Conservation (phyloP, 108 stramenopile genomes). For the Parmales sp. region DNA sequence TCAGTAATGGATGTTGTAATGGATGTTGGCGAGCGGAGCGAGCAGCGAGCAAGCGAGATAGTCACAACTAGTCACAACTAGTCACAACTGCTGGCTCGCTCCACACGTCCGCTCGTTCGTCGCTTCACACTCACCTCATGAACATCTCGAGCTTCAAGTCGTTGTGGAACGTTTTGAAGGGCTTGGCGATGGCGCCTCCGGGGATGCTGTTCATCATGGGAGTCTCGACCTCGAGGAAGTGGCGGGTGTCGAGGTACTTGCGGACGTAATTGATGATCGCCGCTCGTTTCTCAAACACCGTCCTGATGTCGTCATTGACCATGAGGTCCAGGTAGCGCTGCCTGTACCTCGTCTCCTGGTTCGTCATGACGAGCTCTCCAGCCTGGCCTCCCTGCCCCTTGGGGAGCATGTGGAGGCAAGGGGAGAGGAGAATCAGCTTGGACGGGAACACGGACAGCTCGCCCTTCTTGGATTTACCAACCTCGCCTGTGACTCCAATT, state of each 20-base stretch:
- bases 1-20: neutral
- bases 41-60: too few species aligned
- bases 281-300: constrained; percentile 75
- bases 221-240: constrained; percentile 98
- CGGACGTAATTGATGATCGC: constrained; percentile 86
- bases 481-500: constrained; percentile 65
- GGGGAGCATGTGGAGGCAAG: constrained; percentile 98
- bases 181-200: constrained; percentile 93
- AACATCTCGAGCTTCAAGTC: constrained; percentile 87
- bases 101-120: too few species aligned
- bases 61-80: too few species aligned
- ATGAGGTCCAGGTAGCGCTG: constrained; percentile 97
- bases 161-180: constrained; percentile 97
- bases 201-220: constrained; percentile 99
- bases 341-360: constrained; percentile 93
- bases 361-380: constrained; percentile 67
- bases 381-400: constrained; percentile 61
- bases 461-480: constrained; percentile 90
- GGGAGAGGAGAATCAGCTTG: constrained; percentile 72
- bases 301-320: constrained; percentile 76
- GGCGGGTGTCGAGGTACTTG: constrained; percentile 80
- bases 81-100: too few species aligned
- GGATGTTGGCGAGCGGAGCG: too few species aligned
- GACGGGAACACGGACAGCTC: constrained; percentile 91
- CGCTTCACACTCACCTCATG: too few species aligned